Base-by-base conservation (phyloP, 257 asterid species). In the Ocimum tenuiflorum region DNA sequence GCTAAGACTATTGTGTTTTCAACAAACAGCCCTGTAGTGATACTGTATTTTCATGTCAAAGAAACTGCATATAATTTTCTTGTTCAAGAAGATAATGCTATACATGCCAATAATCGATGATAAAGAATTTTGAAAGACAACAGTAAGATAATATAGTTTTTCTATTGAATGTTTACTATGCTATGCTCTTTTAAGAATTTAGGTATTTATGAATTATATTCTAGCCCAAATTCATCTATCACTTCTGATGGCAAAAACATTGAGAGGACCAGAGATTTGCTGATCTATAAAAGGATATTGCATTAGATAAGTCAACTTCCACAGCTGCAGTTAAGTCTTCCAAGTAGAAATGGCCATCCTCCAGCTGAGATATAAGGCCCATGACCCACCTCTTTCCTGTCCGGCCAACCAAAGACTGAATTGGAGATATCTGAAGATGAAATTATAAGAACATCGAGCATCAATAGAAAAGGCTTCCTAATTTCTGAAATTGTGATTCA, bases 341-440 rank as follows among this genome's bases (percentile, higher is more conserved):
- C 87, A 94, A 86, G 86, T 80, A 90, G 80, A 94, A 94, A 78
- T 94, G 99, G 33, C 95, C 96, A 80, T 94, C 99, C 77, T 94
- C 99, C 79, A 94, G 74, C 84, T 94, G 99, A 74, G 95, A 90
- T 80, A 94, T 94, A 55, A 94, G 80, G 35, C 99, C 97, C 96
- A 94, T 86, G 48, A 94, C 88, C 95, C 97, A 88, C 78, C 80
- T 88, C 75, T 83, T 86, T 45, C 96, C 97, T 24, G 65, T 82
- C 60, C 81, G 86, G 58, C 99, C 97, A 75, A 88, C 97, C 70
- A 94, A 80, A 63, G 99, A 90, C 75, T 90, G 95, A 74, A 94
- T 86, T 33, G 89, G 87, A 45, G 97, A 86, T 73, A 94, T 85
- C 99, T 94, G 80, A 49, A 69, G 67, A 65, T 43, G 60, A 57